Evolutionary conservation across 352 stramenopile genomes (phyloP), one percentile per base, ranked within the genome.

Genomic region (Phytophthora pistaciae): DNA sequence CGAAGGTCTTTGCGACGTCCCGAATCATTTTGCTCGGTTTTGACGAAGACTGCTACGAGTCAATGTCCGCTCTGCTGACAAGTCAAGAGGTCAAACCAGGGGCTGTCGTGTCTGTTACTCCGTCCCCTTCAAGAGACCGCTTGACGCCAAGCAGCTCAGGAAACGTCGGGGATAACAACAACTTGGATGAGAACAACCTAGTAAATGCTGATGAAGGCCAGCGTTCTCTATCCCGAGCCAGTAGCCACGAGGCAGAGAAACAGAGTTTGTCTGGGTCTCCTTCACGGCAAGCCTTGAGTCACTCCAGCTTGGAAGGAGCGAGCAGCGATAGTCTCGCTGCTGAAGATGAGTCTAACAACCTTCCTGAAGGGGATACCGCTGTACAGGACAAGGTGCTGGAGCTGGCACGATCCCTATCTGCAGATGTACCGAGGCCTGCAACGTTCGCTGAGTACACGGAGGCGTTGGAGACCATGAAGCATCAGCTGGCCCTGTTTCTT

Each of bases 21-120:
- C 83, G 88, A 3, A 63, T 95, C 5, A 64, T 95, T 14, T 66
- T 89, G 40, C 60, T 95, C 18, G 76, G 61, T 1, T 83, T 95
- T 49, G 85, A 92, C 20, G 89, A 95, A 68, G 84, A 95, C 13
- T 77, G 78, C 7, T 95, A 93, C 55, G 87, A 94, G 27, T 72
- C 69, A 4, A 70, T 91, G 73, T 38, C 60, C 21, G n/a, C 63
- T 23, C 48, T 64, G 13, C 33, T 78, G 14, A 44, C 52, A n/a
- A 68, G 50, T 7, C 53, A 72, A 27, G 61, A 70, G 0, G 40
- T 4, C 5, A 64, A 63, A 18, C 1, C 40, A n/a, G 50, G 16
- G 10, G 44, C 5, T 49, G 31, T 44, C 25, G 40, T 29, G 20
- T 63, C 56, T 61, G 36, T 56, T 50, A 36, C 66, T 48, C 11